A percentile compares a stretch with the other conserved stretches of the same genome.
Conservation (phyloP, 169 alveolate species). For the Cryptosporidium viatorum region DNA sequence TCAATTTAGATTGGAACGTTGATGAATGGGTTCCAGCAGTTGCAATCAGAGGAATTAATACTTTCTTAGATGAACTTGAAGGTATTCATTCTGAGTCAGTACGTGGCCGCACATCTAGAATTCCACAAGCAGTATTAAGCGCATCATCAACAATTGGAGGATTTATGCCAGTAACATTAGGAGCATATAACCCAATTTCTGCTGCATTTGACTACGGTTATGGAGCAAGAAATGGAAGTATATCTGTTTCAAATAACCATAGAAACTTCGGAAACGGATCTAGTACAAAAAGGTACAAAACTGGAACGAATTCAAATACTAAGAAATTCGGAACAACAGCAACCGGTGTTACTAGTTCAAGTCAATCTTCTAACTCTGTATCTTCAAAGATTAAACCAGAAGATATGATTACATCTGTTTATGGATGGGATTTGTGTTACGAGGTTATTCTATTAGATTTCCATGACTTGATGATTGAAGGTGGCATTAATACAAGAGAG, state of each 20-base stretch:
- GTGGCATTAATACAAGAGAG: conserved; percentile 56
- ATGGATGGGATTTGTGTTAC: conserved; percentile 74
- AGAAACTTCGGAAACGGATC: conserved; percentile 18
- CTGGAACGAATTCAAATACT: conserved; percentile 28
- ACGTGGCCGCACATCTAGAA: conserved; percentile 69
- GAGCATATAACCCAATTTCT: conserved; percentile 74
- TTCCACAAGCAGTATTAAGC: conserved; percentile 68
- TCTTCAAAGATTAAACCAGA: conserved; percentile 73
- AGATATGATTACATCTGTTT: conserved; percentile 62
- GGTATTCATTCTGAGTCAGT: conserved; percentile 56
- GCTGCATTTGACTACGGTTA: conserved; percentile 72
- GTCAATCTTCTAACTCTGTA: conserved; percentile 21
- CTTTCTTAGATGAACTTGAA: conserved; percentile 68
- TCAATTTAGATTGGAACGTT: conserved; percentile 72
- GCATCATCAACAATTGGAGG: conserved; percentile 73
- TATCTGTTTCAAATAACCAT: conserved; percentile 38
- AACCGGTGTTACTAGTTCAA: not conserved
- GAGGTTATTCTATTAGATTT: conserved; percentile 62
- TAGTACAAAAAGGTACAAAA: conserved; percentile 41
- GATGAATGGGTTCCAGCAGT: conserved; percentile 76
- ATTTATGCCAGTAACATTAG: conserved; percentile 73
- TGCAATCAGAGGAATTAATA: conserved; percentile 72
- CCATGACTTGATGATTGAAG: conserved; percentile 75
- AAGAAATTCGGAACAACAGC: conserved; percentile 36
- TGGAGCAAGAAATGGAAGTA: conserved; percentile 34